phyloP scores from a whole-genome alignment of 2,329 filamentous ascomycete genomes.

The Westerdykella aurantiaca region DNA sequence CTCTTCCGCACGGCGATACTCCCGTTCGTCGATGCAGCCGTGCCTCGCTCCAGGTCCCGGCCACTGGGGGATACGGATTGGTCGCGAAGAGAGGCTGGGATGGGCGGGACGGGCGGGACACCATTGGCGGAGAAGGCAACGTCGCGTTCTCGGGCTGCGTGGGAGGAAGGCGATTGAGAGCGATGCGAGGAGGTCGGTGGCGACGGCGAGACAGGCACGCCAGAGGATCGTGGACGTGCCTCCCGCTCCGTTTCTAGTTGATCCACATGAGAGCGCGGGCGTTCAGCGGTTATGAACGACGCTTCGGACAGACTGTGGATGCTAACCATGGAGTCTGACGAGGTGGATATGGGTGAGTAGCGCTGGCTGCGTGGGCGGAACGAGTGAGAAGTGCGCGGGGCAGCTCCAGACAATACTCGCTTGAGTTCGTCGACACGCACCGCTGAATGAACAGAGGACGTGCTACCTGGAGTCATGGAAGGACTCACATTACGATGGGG shows the following conservation, averaged over 20 bases:
- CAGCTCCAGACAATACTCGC: constrained; percentile 39
- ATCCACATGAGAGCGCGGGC: constrained; percentile 2
- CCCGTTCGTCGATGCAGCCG: constrained; percentile 9
- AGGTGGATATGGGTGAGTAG: constrained; percentile 49
- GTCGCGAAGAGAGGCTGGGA: constrained; percentile 24
- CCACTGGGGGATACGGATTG: constrained; percentile 7
- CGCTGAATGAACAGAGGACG: constrained; percentile 34
- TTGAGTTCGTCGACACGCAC: constrained; percentile 45
- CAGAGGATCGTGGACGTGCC: constrained; percentile 6
- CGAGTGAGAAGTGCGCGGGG: constrained; percentile 28
- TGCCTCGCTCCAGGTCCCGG: constrained; percentile 7
- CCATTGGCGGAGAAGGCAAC: constrained; percentile 11
- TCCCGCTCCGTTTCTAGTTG: not conserved
- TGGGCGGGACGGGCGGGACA: constrained; percentile 31
- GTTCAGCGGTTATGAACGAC: constrained; percentile 40
- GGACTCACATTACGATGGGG: constrained; percentile 26
- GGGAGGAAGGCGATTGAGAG: constrained; percentile 3
- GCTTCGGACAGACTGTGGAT: constrained; percentile 64
- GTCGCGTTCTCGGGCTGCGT: constrained; percentile 11
- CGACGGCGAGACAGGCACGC: constrained; percentile 21
- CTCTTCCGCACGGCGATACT: constrained; percentile 16
- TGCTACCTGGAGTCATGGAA: constrained; percentile 28
- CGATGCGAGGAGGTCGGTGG: constrained; percentile 3
- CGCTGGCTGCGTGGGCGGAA: constrained; percentile 23
- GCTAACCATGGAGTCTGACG: constrained; percentile 65